A percentile compares a stretch with the other conserved stretches of the same genome.
phyloP scores from a whole-genome alignment of 2,329 filamentous ascomycete genomes.

The Acarospora socialis region DNA sequence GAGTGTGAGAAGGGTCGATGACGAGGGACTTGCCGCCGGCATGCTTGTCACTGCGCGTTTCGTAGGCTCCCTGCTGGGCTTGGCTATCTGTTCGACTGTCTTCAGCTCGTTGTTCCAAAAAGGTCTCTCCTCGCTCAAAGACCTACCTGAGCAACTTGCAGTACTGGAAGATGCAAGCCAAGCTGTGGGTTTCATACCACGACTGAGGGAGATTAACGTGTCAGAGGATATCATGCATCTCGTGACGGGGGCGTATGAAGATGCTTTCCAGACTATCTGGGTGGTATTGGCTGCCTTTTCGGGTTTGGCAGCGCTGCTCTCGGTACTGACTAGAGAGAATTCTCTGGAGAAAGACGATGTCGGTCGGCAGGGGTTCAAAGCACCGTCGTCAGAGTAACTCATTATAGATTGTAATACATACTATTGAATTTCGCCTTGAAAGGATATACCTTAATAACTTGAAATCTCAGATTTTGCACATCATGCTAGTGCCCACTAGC shows the following conservation, averaged over 20 bases:
- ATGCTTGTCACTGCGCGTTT: constrained; percentile 6
- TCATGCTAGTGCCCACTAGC: no score
- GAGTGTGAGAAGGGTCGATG: constrained; percentile 4
- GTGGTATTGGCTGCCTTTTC: neutral
- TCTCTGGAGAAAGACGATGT: neutral
- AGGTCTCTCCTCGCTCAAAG: neutral
- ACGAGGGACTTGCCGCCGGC: constrained; percentile 6
- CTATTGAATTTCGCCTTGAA: no score
- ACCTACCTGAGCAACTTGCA: neutral
- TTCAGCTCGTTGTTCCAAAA: neutral
- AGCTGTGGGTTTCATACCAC: neutral
- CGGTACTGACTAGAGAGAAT: neutral
- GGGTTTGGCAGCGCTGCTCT: neutral
- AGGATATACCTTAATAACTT: no score
- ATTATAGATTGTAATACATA: no score
- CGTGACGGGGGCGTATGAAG: neutral
- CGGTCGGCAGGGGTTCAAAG: neutral
- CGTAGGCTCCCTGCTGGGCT: constrained; percentile 8
- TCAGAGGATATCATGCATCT: neutral
- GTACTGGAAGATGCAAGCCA: neutral
- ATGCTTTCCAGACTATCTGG: neutral
- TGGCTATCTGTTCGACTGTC: constrained; percentile 2
- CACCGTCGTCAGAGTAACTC: neutral
- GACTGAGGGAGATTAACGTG: neutral
- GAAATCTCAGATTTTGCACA: no score